Evolutionary conservation across 2,329 filamentous ascomycete species (phyloP).

Genomic region (Boeremia lycopersici): DNA sequence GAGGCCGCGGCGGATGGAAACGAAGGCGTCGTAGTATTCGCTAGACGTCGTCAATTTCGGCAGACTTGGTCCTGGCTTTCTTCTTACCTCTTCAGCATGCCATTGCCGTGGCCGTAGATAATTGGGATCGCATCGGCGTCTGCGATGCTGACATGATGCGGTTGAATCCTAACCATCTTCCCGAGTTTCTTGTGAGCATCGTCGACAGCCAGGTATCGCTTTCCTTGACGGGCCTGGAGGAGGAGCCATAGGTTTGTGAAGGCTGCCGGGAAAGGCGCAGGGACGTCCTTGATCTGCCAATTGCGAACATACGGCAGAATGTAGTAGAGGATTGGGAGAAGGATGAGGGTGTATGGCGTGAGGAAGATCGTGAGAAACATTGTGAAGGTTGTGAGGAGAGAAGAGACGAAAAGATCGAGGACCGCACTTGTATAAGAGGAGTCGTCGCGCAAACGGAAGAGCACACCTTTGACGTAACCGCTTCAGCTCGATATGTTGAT

Average conservation of each 20-base stretch:
- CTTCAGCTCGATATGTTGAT: background rate
- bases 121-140: conserved; percentile 77
- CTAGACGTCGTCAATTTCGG: conserved; percentile 49
- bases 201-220: conserved; percentile 65
- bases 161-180: conserved; percentile 81
- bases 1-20: conserved; percentile 81
- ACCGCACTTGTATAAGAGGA: conserved; percentile 1
- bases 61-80: background rate
- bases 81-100: conserved; percentile 54
- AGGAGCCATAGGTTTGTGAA: conserved; percentile 86
- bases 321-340: conserved; percentile 60
- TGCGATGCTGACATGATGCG: conserved; percentile 81
- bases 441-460: conserved; percentile 6
- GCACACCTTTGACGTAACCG: conserved; percentile 11
- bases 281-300: conserved; percentile 60
- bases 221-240: conserved; percentile 65
- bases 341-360: conserved; percentile 55
- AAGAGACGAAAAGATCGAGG: background rate
- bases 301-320: conserved; percentile 66
- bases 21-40: conserved; percentile 90
- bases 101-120: conserved; percentile 71
- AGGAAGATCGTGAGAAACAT: conserved; percentile 49
- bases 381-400: conserved; percentile 1
- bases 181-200: conserved; percentile 76
- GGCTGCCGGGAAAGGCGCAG: conserved; percentile 66